These are phyloP conservation scores for Raphanus sativus DNA, from an alignment of 345 rosid species.

Conservation along the genomic window DNA sequence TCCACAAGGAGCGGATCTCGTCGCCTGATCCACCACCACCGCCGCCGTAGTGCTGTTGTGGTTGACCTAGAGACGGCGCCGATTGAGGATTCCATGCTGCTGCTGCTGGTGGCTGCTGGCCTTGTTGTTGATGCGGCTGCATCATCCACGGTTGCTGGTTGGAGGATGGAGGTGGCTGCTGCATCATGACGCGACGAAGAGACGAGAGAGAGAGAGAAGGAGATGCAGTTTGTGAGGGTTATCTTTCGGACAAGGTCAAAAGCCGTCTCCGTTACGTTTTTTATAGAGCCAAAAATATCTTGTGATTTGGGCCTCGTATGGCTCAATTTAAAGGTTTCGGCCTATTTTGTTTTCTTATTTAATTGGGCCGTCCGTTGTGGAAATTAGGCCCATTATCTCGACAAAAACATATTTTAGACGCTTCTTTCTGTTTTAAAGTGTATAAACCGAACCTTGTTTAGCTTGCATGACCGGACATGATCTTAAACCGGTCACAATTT, in stretches of 20 bases:
- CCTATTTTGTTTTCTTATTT: too few species aligned
- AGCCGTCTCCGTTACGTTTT: background rate
- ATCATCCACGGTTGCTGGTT: constrained; percentile 60
- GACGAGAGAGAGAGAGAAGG: background rate
- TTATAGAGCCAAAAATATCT: background rate
- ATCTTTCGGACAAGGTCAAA: background rate
- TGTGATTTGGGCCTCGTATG: background rate
- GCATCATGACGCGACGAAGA: constrained; percentile 57
- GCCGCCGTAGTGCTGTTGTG: constrained; percentile 40
- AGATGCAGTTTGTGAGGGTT: background rate
- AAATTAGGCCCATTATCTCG: background rate
- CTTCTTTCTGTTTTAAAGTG: background rate
- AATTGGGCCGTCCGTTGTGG: background rate
- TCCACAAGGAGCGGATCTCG: constrained; percentile 85
- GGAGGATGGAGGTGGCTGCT: constrained; percentile 64
- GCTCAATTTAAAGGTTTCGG: background rate
- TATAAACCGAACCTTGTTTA: too few species aligned
- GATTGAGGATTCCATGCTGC: constrained; percentile 81
- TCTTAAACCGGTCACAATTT: too few species aligned
- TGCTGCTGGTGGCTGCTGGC: constrained; percentile 47
- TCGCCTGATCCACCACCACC: constrained; percentile 40
- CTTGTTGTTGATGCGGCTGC: constrained; percentile 37
- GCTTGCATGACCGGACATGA: too few species aligned
- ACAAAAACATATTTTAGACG: background rate
- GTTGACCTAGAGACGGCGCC: constrained; percentile 58